phyloP scores from a whole-genome alignment of 2,329 filamentous ascomycete genomes.

The Claviceps sp. region DNA sequence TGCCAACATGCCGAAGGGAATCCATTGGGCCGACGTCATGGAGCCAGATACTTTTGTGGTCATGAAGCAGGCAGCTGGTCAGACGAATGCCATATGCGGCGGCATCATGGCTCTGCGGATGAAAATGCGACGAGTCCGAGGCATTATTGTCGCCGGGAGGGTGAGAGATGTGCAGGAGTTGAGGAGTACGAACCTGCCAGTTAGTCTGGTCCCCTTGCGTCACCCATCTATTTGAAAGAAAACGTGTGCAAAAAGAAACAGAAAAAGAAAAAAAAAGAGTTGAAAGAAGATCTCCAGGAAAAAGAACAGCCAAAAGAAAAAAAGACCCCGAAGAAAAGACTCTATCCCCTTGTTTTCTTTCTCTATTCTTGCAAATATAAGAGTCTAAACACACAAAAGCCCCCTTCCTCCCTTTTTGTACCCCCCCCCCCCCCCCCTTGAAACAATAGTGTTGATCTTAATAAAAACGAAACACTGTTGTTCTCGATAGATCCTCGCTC shows the following conservation, averaged over 20 bases:
- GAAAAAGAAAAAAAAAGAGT: neutral
- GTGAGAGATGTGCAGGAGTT: slow-evolving; percentile 54
- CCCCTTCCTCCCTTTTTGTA: neutral
- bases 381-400: neutral
- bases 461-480: no score
- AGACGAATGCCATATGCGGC: slow-evolving; percentile 60
- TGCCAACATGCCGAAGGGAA: slow-evolving; percentile 41
- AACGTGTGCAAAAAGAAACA: no score
- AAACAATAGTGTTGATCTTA: no score
- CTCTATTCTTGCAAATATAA: neutral
- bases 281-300: neutral
- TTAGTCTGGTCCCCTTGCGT: slow-evolving; percentile 13
- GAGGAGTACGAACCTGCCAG: slow-evolving; percentile 38
- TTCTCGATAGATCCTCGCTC: slow-evolving; percentile 36
- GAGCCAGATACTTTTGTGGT: slow-evolving; percentile 48
- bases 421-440: no score
- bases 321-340: neutral
- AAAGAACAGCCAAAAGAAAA: neutral
- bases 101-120: slow-evolving; percentile 64
- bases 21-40: slow-evolving; percentile 57
- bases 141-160: slow-evolving; percentile 53
- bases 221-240: no score
- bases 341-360: neutral
- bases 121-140: slow-evolving; percentile 45
- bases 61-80: slow-evolving; percentile 49